phyloP scores from a whole-genome alignment of 2,329 filamentous ascomycete species.

The Aspergillus jensenii region DNA sequence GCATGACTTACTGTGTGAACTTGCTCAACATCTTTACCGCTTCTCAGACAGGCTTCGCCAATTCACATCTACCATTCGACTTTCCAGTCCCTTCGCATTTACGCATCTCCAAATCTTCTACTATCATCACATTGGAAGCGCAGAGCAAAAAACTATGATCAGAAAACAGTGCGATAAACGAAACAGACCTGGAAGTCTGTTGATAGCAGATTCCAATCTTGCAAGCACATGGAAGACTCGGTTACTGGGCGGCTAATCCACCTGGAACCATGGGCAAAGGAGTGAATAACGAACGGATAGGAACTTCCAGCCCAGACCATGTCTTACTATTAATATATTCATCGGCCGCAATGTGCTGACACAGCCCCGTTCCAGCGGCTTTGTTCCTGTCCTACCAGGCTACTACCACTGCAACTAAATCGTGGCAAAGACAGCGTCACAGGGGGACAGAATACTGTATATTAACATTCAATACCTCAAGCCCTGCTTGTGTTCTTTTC shows the following conservation, averaged over 20 bases:
- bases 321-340: conserved; percentile 10
- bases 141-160: neutral
- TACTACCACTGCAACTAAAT: neutral
- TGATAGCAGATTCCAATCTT: neutral
- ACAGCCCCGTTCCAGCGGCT: conserved; percentile 4
- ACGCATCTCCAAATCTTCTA: neutral
- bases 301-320: neutral
- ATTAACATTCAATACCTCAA: neutral
- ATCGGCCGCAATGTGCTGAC: conserved; percentile 1
- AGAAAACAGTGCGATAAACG: neutral
- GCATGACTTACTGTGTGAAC: neutral
- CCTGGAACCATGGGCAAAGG: conserved; percentile 4
- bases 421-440: neutral
- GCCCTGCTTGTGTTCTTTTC: neutral
- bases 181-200: neutral
- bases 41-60: neutral
- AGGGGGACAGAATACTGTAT: neutral
- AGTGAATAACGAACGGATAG: neutral
- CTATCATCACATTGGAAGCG: neutral
- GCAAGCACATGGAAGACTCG: neutral
- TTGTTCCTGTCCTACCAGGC: neutral
- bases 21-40: neutral
- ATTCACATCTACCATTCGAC: neutral
- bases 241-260: conserved; percentile 11
- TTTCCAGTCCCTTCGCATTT: neutral